phyloP scores from a whole-genome alignment of 2,329 filamentous ascomycete species.

The Amauroascus niger region DNA sequence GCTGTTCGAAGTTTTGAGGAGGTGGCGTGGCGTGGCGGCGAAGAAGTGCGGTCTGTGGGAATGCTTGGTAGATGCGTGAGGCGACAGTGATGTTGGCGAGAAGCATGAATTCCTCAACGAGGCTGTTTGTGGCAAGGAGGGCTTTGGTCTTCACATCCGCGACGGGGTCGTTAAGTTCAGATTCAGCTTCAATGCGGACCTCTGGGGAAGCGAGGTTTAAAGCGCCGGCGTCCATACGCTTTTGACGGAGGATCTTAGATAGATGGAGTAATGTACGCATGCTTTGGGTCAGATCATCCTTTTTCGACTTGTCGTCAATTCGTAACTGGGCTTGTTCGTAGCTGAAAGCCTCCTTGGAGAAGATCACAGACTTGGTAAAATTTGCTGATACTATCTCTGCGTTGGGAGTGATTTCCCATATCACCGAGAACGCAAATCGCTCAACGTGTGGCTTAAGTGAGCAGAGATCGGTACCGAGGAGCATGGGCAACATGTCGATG shows the following conservation, averaged over 20 bases:
- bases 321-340: conserved; percentile 93
- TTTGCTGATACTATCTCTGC: conserved; percentile 76
- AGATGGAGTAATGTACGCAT: conserved; percentile 81
- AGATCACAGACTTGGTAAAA: conserved; percentile 97
- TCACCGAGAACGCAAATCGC: conserved; percentile 71
- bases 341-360: conserved; percentile 91
- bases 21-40: conserved; percentile 86
- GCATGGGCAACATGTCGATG: conserved; percentile 97
- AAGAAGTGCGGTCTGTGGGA: conserved; percentile 89
- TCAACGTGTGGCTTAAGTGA: conserved; percentile 98
- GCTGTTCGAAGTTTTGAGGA: conserved; percentile 92
- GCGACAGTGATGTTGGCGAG: conserved; percentile 95
- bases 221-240: conserved; percentile 91
- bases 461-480: conserved; percentile 91
- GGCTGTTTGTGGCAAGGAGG: conserved; percentile 86
- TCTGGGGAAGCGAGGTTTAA: conserved; percentile 95
- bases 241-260: conserved; percentile 86
- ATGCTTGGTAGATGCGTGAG: conserved; percentile 76
- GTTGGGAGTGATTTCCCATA: conserved; percentile 80
- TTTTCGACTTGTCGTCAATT: conserved; percentile 79
- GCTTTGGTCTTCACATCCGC: conserved; percentile 88
- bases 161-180: conserved; percentile 88
- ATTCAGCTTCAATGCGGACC: conserved; percentile 90
- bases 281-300: conserved; percentile 79
- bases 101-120: conserved; percentile 99